Percentiles rank a stretch among this genome's conserved stretches.
These are phyloP conservation scores for Pulicaria dysenterica DNA, from an alignment of 129 eudicot genomes.

Conservation along the genomic window DNA sequence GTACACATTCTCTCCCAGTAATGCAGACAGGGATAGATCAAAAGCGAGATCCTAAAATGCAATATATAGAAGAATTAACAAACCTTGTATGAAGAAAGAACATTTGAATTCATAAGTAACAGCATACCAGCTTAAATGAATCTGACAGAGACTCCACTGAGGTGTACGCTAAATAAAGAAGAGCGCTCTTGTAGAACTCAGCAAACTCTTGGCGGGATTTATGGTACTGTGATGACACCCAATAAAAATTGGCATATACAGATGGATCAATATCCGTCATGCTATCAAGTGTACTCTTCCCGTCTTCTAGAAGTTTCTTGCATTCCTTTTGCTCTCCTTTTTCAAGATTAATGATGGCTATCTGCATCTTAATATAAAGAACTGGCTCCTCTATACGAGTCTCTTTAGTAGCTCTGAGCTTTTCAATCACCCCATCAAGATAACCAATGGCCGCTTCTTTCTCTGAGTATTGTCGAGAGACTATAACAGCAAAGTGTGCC, in stretches of 20 bases:
- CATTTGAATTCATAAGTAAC: neutral
- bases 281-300: conserved; percentile 80
- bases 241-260: conserved; percentile 81
- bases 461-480: conserved; percentile 77
- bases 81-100: neutral
- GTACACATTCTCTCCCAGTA: conserved; percentile 85
- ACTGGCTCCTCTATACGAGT: conserved; percentile 70
- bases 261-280: conserved; percentile 95
- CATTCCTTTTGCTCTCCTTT: conserved; percentile 82
- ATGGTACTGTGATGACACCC: conserved; percentile 91
- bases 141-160: conserved; percentile 85
- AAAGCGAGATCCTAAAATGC: conserved; percentile 72
- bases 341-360: conserved; percentile 70
- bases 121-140: conserved; percentile 67
- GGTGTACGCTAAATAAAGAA: conserved; percentile 78
- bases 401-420: conserved; percentile 70
- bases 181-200: conserved; percentile 83
- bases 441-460: conserved; percentile 73
- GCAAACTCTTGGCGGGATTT: conserved; percentile 84
- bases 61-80: neutral
- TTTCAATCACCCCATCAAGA: conserved; percentile 77
- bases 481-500: conserved; percentile 88
- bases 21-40: conserved; percentile 78
- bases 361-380: conserved; percentile 75
- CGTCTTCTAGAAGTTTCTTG: conserved; percentile 78